Conservation (phyloP, 805 yeast genomes). For the Ogataea ganodermae region DNA sequence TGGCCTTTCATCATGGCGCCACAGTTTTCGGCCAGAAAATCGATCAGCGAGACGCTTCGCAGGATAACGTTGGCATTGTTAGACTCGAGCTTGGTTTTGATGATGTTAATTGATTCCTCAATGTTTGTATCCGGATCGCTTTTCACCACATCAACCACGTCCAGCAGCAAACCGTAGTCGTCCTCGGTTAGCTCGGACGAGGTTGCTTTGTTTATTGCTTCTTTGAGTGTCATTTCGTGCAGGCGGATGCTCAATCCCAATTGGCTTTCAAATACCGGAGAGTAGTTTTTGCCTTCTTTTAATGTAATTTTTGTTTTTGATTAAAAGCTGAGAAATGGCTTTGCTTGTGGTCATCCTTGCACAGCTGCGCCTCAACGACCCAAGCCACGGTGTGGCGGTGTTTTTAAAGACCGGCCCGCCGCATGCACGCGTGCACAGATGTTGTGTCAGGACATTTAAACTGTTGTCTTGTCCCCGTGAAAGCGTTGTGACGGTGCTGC, state of each 20-base stretch:
- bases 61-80: constrained; percentile 67
- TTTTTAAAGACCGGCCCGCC: no score
- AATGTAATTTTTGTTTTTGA: neutral
- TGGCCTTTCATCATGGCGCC: constrained; percentile 68
- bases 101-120: constrained; percentile 44
- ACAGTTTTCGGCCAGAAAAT: constrained; percentile 73
- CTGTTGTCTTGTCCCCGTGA: no score
- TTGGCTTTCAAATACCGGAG: no score
- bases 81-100: constrained; percentile 49
- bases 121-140: constrained; percentile 61
- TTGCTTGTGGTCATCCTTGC: neutral
- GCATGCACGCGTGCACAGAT: neutral
- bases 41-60: constrained; percentile 54
- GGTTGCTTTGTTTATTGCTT: constrained; percentile 52
- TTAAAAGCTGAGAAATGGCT: no score
- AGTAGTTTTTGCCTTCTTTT: no score
- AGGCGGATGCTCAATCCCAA: neutral
- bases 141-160: constrained; percentile 66
- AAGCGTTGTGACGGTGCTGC: no score
- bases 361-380: neutral
- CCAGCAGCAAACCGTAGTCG: constrained; percentile 66
- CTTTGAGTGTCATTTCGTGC: constrained; percentile 19
- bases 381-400: no score
- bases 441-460: no score
- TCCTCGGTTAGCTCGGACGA: constrained; percentile 62